Evolutionary conservation across 805 yeast genomes (phyloP).

Genomic region (Sungouiella thailandica): DNA sequence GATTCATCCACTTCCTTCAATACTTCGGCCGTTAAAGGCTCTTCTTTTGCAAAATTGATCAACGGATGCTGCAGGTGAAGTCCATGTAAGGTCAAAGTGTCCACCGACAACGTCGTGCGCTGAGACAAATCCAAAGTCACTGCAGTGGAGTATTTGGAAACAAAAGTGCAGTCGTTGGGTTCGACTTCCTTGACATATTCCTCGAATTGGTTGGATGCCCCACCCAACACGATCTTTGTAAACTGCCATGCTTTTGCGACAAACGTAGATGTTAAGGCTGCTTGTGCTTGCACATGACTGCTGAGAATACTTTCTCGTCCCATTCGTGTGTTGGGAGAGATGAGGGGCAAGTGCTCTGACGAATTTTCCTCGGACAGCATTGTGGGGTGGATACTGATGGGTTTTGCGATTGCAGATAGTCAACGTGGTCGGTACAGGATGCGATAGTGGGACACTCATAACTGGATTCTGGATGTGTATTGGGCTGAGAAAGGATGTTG

Average conservation of each 20-base stretch:
- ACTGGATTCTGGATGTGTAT: no score
- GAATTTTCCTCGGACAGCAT: conserved; percentile 3
- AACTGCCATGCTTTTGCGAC: conserved; percentile 23
- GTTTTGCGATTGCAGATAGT: neutral
- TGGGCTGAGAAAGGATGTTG: no score
- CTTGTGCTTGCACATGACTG: conserved; percentile 7
- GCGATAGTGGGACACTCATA: no score
- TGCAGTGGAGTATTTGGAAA: conserved; percentile 44
- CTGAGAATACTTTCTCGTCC: neutral
- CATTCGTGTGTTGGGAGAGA: neutral
- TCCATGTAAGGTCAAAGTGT: conserved; percentile 35
- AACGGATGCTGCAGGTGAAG: conserved; percentile 51
- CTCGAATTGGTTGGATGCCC: conserved; percentile 35
- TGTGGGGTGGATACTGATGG: neutral
- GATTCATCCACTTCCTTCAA: conserved; percentile 37
- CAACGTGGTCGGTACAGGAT: no score
- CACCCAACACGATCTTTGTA: conserved; percentile 18
- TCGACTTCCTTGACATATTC: conserved; percentile 34
- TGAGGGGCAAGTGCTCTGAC: conserved; percentile 1
- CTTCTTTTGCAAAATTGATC: conserved; percentile 13
- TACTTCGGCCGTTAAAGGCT: conserved; percentile 16
- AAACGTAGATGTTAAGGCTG: conserved; percentile 15
- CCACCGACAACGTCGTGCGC: conserved; percentile 16
- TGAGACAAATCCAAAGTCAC: conserved; percentile 31
- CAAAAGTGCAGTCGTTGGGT: conserved; percentile 52